Conservation (phyloP, 225 moss, liverwort and hornwort genomes). For the Marchantia paleacea region DNA sequence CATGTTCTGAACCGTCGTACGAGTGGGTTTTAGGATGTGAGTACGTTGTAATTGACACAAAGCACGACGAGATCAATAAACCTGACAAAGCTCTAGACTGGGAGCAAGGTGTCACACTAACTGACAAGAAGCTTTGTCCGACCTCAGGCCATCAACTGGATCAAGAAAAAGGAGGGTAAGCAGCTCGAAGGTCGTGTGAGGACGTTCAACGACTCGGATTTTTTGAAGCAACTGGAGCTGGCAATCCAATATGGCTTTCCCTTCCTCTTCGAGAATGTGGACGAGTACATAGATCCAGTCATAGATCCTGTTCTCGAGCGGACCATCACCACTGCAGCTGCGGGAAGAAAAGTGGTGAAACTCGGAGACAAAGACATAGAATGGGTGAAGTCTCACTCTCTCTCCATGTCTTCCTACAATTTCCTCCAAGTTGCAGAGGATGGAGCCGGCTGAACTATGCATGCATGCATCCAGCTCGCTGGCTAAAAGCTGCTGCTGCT, state of each 20-base stretch:
- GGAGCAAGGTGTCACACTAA: background rate
- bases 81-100: background rate
- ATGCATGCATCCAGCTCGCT: background rate
- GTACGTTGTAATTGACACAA: background rate
- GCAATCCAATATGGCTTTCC: constrained; percentile 95
- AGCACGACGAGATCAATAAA: no score
- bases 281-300: constrained; percentile 90
- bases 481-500: background rate
- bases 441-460: background rate
- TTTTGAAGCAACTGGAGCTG: constrained; percentile 85
- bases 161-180: constrained; percentile 89
- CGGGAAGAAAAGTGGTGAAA: constrained; percentile 67
- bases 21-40: background rate
- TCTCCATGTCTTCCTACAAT: background rate
- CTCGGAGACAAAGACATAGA: constrained; percentile 93
- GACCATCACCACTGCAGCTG: constrained; percentile 41
- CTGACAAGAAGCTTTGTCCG: background rate
- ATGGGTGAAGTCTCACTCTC: constrained; percentile 48
- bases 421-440: background rate
- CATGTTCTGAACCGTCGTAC: background rate
- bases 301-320: constrained; percentile 94
- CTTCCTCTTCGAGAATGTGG: constrained; percentile 92
- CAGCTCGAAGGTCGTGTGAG: constrained; percentile 77
- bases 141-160: constrained; percentile 87
- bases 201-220: constrained; percentile 88